Evolutionary conservation across 441 rosid species (phyloP).

Genomic region (Gossypium gossypioides): DNA sequence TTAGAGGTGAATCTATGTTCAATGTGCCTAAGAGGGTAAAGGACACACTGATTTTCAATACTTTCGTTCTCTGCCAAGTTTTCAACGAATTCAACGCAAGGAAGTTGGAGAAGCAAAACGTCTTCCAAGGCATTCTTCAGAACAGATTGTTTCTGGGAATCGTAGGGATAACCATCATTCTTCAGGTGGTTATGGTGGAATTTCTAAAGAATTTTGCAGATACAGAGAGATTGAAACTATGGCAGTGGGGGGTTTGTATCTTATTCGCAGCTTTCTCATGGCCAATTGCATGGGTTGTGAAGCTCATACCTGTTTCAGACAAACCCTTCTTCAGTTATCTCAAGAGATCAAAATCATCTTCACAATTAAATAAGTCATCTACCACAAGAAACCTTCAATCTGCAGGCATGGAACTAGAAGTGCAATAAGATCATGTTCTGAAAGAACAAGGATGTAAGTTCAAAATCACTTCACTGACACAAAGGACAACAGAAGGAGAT

Average conservation of each 20-base stretch:
- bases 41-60: constrained; percentile 38
- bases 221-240: constrained; percentile 35
- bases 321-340: constrained; percentile 37
- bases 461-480: not conserved
- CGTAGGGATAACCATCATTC: constrained; percentile 26
- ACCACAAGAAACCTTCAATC: constrained; percentile 12
- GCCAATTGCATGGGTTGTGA: constrained; percentile 39
- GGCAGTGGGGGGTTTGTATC: constrained; percentile 34
- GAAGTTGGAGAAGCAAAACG: constrained; percentile 36
- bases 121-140: constrained; percentile 29
- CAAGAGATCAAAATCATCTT: constrained; percentile 20
- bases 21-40: constrained; percentile 22
- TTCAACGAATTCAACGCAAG: constrained; percentile 49
- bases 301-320: constrained; percentile 45
- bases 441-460: not conserved
- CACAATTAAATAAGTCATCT: constrained; percentile 14
- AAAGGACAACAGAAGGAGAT: not conserved
- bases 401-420: constrained; percentile 12
- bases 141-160: constrained; percentile 30
- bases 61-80: constrained; percentile 39
- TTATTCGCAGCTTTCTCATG: constrained; percentile 34
- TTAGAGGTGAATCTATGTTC: constrained; percentile 29
- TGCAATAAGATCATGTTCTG: not conserved
- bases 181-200: constrained; percentile 41
- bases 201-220: constrained; percentile 34